Evolutionary conservation across 2,329 filamentous ascomycete species (phyloP), one percentile per base, ranked within the genome.

Genomic region (Calonectria pseudoturangicola): DNA sequence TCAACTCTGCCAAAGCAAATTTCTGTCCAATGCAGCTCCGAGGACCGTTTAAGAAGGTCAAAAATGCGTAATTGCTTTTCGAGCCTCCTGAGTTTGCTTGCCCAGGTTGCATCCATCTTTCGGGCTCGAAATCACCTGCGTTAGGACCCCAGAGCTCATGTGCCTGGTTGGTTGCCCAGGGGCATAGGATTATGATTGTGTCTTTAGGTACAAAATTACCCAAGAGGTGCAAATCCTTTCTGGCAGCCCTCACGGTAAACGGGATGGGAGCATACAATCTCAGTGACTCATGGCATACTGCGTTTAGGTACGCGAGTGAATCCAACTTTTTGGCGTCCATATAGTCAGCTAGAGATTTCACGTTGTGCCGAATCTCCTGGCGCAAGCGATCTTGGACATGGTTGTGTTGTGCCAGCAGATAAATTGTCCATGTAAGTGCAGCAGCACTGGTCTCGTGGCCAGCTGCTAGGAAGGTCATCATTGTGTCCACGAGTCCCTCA

Each of bases 21-120:
- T 81, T 81, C 80, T 72, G 76, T 0, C 79, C 80, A 16, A 82
- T 79, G 36, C 80, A 82, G 13, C 79, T 77, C n/a, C 79, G 72
- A 13, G 80, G 80, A 3, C 80, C 80, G 79, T 97, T 94, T 54
- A 97, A 82, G 83, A 98, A 98, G 0, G 94, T 95, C 83, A 96
- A 81, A 74, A 93, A 92, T 1, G 90, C 88, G 81, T 93, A 95
- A 80, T 94, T 94, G 66, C 87, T 93, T 4, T 87, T 86, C 0
- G 93, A 92, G 3, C 93, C 92, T 2, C 94, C 94, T 8, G 89
- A 91, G 66, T 91, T 82, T 13, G 73, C 71, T 33, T 75, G 66
- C 0, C 71, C 71, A 2, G 73, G 75, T 1, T 48, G 63, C 68
- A 81, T 75, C 85, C 85, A 86, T 50, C 85, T 82, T 25, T 83